Conservation (phyloP, 352 stramenopile genomes). For the Phytophthora hybrid region DNA sequence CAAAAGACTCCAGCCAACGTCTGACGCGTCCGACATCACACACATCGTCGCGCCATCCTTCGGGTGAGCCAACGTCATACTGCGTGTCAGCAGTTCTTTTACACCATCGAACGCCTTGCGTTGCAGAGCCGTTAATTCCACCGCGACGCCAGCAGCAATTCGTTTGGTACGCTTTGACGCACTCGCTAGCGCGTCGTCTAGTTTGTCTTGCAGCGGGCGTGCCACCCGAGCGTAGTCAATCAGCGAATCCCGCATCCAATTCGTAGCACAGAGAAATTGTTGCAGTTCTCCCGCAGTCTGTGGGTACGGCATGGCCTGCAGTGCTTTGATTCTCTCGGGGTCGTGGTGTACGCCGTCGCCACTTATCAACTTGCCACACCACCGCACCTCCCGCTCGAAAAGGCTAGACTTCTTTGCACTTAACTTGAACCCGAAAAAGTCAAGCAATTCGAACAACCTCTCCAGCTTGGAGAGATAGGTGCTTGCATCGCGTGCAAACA, state of each 20-base stretch:
- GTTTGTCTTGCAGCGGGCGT: background rate
- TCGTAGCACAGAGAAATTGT: slow-evolving; percentile 11
- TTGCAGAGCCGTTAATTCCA: background rate
- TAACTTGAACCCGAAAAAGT: slow-evolving; percentile 37
- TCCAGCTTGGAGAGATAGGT: slow-evolving; percentile 30
- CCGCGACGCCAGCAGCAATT: background rate
- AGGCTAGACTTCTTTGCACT: slow-evolving; percentile 32
- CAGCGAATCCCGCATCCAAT: slow-evolving; percentile 1
- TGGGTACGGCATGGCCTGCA: slow-evolving; percentile 1
- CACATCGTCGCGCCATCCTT: background rate
- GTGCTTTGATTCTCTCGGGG: background rate
- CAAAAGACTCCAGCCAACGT: slow-evolving; percentile 6
- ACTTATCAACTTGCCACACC: slow-evolving; percentile 28
- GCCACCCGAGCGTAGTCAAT: background rate
- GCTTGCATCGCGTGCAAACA: slow-evolving; percentile 24
- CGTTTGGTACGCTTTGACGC: background rate
- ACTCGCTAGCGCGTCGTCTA: slow-evolving; percentile 2
- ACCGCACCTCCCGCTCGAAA: slow-evolving; percentile 24
- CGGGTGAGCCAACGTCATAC: background rate
- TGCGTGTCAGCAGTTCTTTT: background rate
- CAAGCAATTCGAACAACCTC: slow-evolving; percentile 27
- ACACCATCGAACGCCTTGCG: background rate
- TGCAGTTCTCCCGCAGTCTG: slow-evolving; percentile 7
- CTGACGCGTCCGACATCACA: background rate
- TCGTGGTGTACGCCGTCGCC: slow-evolving; percentile 3